Conservation (phyloP, 495 filamentous ascomycete species). For the Extremus antarcticus region DNA sequence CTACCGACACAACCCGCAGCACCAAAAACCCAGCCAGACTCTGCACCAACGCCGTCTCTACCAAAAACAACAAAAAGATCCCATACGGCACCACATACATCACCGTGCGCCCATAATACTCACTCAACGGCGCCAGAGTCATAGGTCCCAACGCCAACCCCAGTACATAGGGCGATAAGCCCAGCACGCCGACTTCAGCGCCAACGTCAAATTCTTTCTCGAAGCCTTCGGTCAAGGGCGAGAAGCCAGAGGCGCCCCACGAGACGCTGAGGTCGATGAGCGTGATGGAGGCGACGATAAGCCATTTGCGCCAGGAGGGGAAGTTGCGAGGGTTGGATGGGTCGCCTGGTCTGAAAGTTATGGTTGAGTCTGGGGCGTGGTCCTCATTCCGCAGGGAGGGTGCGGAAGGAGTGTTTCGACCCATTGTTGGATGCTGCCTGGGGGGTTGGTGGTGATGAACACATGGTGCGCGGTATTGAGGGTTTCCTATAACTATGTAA, state of each 20-base stretch:
- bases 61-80: conserved; percentile 47
- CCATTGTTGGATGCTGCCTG: too few species aligned
- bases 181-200: conserved; percentile 35
- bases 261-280: neutral
- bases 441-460: too few species aligned
- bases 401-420: too few species aligned
- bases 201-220: conserved; percentile 34
- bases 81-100: conserved; percentile 42
- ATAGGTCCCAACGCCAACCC: conserved; percentile 23
- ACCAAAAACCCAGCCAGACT: conserved; percentile 50
- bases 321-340: conserved; percentile 39
- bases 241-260: conserved; percentile 24
- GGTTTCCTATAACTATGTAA: too few species aligned
- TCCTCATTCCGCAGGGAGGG: too few species aligned
- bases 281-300: conserved; percentile 38
- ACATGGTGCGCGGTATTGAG: too few species aligned
- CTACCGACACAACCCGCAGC: conserved; percentile 44
- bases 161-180: conserved; percentile 24
- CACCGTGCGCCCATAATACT: conserved; percentile 34
- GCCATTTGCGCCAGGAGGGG: conserved; percentile 39
- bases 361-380: neutral
- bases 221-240: conserved; percentile 33
- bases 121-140: conserved; percentile 13
- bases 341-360: conserved; percentile 30
- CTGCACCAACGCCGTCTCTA: conserved; percentile 50